These are phyloP conservation scores for Euphorbia pulcherrima DNA, from an alignment of 345 rosid species.

Conservation along the genomic window DNA sequence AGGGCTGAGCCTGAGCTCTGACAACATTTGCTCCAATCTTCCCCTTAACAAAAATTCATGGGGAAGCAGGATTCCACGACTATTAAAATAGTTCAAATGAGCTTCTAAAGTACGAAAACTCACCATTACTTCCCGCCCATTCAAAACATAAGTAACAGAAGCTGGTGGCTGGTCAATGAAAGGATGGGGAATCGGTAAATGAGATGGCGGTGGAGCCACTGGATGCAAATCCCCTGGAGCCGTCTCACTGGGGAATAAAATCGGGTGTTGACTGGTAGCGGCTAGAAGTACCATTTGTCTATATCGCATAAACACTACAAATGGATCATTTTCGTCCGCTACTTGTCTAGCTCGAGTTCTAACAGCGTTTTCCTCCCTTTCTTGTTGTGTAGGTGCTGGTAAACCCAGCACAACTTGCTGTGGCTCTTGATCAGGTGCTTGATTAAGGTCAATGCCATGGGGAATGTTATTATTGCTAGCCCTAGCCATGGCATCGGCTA, in stretches of 20 bases:
- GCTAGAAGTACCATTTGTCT: too few relatives aligned
- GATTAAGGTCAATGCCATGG: conserved; percentile 14
- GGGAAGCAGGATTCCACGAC: neutral
- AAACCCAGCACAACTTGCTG: neutral
- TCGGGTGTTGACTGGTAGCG: neutral
- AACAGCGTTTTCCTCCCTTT: neutral
- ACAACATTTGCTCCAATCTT: neutral
- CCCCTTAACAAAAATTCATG: neutral
- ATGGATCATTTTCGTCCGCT: neutral
- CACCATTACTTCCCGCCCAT: neutral
- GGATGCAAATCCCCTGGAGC: neutral
- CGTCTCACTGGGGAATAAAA: neutral
- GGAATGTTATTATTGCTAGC: too few relatives aligned
- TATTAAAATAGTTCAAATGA: neutral
- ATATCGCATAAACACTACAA: too few relatives aligned
- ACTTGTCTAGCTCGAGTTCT: neutral
- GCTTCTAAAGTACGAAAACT: too few relatives aligned
- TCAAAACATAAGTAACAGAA: neutral
- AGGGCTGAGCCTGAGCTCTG: too few relatives aligned
- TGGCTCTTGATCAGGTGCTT: neutral
- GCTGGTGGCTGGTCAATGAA: neutral
- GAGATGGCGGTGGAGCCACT: neutral
- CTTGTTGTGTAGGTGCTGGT: neutral
- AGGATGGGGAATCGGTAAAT: neutral
- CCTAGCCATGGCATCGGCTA: conserved; percentile 2